Base-by-base conservation (phyloP, 305 asterid species). In the Solanum chacoense region DNA sequence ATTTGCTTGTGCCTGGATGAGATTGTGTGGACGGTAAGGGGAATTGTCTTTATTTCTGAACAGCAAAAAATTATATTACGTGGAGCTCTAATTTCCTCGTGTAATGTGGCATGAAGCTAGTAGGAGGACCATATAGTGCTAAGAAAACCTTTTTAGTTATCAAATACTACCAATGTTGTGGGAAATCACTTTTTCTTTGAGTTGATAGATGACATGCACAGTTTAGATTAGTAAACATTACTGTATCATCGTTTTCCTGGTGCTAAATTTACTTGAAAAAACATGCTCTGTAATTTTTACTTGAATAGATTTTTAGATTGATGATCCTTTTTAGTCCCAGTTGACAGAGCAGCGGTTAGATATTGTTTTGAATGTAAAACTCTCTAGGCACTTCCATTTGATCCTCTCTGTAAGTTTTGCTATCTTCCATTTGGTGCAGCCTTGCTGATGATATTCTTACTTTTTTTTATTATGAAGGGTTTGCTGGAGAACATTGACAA, bases 1-100 rank as follows among this genome's bases (percentile, higher is more conserved):
- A 94, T 97, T 88, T 97, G 99, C 93, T 91, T 97, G 95, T 96
- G 97, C 92, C 89, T 96, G 92, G 99, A 97, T 92, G 99, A 97
- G 93, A 96, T 97, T 91, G 98, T 97, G 71, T 96, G 98, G 97
- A 94, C 95, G 98, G 99, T 96, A 71, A 74, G 42, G 81, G 35
- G n/a, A 28, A 14, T 22, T 35, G 1, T 76, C 50, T 22, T 11
- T 35, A 76, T 35, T 9, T 37, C 3, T 37, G 4, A 9, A 37
- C 42, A 37, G 42, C 2, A 38, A 80, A 80, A 4, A 40, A 0
- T 4, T 16, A 1, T 80, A 10, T 80, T 79, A 2, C 5, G 1
- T 28, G 81, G 79, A 36, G 28, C 72, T 31, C 29, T 2, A 37
- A 65, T 16, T 12, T 26, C 6, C 2, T 8, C 7, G 2, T 22